phyloP scores from a whole-genome alignment of 2,329 filamentous ascomycete genomes.

The Trichoderma pleuroti region DNA sequence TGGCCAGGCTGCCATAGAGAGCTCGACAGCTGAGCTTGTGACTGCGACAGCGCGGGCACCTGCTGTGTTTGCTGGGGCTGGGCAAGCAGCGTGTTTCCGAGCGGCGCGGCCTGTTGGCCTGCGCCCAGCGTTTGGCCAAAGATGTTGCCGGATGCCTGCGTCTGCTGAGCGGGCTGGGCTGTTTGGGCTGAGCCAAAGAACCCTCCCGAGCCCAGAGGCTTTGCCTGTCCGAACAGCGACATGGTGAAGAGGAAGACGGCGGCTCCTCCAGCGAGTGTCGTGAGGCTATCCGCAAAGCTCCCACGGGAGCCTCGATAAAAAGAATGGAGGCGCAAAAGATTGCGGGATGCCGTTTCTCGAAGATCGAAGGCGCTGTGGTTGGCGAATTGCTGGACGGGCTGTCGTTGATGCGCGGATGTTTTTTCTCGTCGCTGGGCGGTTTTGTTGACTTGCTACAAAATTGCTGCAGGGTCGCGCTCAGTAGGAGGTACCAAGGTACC shows the following conservation, averaged over 20 bases:
- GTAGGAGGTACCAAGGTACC: conserved; percentile 12
- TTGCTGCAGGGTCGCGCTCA: conserved; percentile 18
- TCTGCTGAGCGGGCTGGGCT: conserved; percentile 31
- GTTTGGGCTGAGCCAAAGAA: conserved; percentile 40
- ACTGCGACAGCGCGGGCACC: conserved; percentile 43
- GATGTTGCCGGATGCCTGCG: conserved; percentile 24
- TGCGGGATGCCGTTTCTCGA: background rate
- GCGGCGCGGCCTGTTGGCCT: conserved; percentile 37
- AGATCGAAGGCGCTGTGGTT: background rate
- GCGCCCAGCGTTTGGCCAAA: conserved; percentile 32
- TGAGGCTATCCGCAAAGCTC: conserved; percentile 19
- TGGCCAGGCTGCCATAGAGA: conserved; percentile 53
- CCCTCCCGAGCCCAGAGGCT: conserved; percentile 31
- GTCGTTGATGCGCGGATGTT: background rate
- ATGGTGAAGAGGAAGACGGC: conserved; percentile 22
- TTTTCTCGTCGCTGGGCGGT: conserved; percentile 9
- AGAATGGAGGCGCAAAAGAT: background rate
- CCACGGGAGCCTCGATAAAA: conserved; percentile 11
- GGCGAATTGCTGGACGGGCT: background rate
- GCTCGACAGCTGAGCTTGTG: conserved; percentile 45
- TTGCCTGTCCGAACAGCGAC: conserved; percentile 42
- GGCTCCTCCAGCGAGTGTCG: background rate
- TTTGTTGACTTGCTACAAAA: conserved; percentile 22
- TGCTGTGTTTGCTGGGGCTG: conserved; percentile 41
- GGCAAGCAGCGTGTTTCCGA: conserved; percentile 32